Conservation (phyloP, 352 stramenopile genomes). For the Globisporangium nunn region DNA sequence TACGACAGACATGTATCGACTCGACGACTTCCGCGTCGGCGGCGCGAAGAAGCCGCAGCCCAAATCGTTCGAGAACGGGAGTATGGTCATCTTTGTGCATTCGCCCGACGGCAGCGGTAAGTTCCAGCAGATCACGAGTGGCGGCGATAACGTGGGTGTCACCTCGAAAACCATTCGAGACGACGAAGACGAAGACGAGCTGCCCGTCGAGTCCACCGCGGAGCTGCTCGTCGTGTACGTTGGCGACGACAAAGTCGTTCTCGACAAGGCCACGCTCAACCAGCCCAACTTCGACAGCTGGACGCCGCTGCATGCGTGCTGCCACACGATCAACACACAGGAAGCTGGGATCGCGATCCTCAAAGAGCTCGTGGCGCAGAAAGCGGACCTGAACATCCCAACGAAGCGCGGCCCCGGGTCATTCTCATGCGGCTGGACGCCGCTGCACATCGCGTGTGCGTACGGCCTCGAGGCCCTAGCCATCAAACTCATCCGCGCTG, state of each 20-base stretch:
- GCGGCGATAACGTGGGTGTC: slow-evolving; percentile 6
- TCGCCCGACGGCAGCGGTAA: slow-evolving; percentile 41
- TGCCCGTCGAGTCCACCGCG: slow-evolving; percentile 24
- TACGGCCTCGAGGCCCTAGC: slow-evolving; percentile 69
- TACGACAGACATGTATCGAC: slow-evolving; percentile 50
- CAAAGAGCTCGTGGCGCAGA: slow-evolving; percentile 50
- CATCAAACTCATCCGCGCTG: slow-evolving; percentile 68
- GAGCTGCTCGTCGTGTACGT: slow-evolving; percentile 60
- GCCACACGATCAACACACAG: slow-evolving; percentile 60
- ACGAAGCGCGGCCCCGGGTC: slow-evolving; percentile 62
- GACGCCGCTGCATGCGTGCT: slow-evolving; percentile 68
- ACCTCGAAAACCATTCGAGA: background rate
- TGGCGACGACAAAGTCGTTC: slow-evolving; percentile 60
- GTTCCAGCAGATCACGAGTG: slow-evolving; percentile 36
- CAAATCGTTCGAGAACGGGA: slow-evolving; percentile 41
- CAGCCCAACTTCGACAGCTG: slow-evolving; percentile 73
- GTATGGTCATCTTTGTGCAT: slow-evolving; percentile 61
- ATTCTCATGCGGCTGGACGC: slow-evolving; percentile 75
- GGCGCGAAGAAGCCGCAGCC: slow-evolving; percentile 50
- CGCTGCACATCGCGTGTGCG: slow-evolving; percentile 68
- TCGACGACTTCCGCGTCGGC: slow-evolving; percentile 83
- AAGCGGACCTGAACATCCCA: slow-evolving; percentile 49
- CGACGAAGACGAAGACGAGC: slow-evolving; percentile 13
- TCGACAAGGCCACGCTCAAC: slow-evolving; percentile 59
- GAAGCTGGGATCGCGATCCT: slow-evolving; percentile 71